Conservation (phyloP, 257 asterid species). For the Prunella vulgaris region DNA sequence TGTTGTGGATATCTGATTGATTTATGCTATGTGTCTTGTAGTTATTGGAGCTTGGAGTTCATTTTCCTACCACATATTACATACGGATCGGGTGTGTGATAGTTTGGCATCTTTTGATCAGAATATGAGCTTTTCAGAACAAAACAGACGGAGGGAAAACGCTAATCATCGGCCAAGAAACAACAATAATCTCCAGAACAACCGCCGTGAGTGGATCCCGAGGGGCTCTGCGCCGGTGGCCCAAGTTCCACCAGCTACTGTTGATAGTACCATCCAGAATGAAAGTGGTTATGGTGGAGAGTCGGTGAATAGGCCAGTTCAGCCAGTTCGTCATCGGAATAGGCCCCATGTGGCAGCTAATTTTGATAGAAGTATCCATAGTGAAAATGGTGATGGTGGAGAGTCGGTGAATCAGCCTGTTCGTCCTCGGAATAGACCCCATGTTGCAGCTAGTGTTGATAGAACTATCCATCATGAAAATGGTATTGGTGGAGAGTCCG, state of each 20-base stretch:
- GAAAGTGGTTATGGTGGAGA: constrained; percentile 29
- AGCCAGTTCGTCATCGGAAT: constrained; percentile 20
- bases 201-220: constrained; percentile 81
- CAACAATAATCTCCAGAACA: constrained; percentile 36
- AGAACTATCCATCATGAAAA: background rate
- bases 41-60: constrained; percentile 4
- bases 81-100: constrained; percentile 27
- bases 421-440: background rate
- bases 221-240: constrained; percentile 45
- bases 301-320: constrained; percentile 20
- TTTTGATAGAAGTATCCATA: background rate
- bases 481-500: background rate
- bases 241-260: constrained; percentile 27
- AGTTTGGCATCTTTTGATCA: constrained; percentile 27
- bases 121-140: constrained; percentile 81
- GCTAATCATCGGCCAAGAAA: constrained; percentile 44
- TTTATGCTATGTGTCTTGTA: background rate
- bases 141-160: constrained; percentile 46
- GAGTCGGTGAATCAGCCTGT: background rate
- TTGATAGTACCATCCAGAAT: constrained; percentile 23
- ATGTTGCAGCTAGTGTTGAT: background rate
- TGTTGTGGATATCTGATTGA: background rate
- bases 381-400: background rate
- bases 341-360: constrained; percentile 26
- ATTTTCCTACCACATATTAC: constrained; percentile 4